These are phyloP conservation scores for Pilasporangium apinafurcum DNA, from an alignment of 352 stramenopile genomes.

Conservation along the genomic window DNA sequence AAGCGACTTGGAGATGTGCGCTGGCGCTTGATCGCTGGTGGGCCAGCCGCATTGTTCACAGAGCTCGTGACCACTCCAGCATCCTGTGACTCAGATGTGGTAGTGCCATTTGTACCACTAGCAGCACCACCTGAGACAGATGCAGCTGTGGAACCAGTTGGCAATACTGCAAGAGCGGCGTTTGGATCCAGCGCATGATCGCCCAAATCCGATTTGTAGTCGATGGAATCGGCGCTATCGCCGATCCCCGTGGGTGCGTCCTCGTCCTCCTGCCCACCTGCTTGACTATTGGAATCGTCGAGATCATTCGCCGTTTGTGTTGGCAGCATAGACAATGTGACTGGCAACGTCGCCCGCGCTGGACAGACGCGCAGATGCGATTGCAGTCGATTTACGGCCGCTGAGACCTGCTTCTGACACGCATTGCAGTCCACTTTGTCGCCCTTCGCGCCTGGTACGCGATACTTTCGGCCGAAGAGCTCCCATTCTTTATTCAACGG, in stretches of 20 bases:
- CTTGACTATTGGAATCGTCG: too few species aligned
- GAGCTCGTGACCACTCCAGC: not conserved
- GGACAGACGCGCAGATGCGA: constrained; percentile 56
- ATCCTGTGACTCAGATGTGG: not conserved
- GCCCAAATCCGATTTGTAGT: not conserved
- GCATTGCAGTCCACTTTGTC: constrained; percentile 65
- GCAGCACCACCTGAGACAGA: not conserved
- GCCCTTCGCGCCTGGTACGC: constrained; percentile 38
- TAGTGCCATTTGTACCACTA: not conserved
- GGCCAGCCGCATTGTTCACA: not conserved
- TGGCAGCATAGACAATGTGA: not conserved
- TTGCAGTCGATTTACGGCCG: constrained; percentile 53
- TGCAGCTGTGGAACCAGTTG: not conserved
- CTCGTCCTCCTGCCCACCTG: not conserved
- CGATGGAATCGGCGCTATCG: not conserved
- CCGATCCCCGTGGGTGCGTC: not conserved
- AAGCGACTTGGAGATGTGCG: constrained; percentile 5
- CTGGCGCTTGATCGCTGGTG: constrained; percentile 16
- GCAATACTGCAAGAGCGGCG: not conserved
- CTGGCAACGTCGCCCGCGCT: constrained; percentile 14
- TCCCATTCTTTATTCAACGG: constrained; percentile 63
- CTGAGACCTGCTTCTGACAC: constrained; percentile 52
- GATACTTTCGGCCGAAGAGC: constrained; percentile 56
- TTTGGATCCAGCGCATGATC: not conserved
- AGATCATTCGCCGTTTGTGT: too few species aligned